phyloP scores from a whole-genome alignment of 352 stramenopile genomes.

The Pythium periplocum region DNA sequence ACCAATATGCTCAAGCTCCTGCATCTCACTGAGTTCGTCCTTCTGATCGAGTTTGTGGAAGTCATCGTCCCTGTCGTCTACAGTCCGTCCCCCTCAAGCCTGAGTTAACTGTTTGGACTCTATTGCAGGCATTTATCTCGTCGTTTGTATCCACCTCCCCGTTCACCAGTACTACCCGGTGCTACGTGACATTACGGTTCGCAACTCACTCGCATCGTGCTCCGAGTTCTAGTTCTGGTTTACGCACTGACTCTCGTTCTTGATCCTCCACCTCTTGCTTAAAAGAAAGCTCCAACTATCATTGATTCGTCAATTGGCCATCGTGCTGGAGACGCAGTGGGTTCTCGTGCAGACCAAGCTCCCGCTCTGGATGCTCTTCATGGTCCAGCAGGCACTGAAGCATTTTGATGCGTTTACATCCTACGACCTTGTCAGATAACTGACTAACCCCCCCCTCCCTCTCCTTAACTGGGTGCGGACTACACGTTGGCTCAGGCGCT shows the following conservation, averaged over 20 bases:
- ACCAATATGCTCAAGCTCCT: slow-evolving; percentile 6
- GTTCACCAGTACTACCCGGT: slow-evolving; percentile 19
- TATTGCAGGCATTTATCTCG: too few species aligned
- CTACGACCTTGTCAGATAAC: too few species aligned
- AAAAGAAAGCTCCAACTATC: slow-evolving; percentile 22
- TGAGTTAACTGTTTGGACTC: too few species aligned
- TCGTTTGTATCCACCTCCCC: too few species aligned
- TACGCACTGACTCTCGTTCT: slow-evolving; percentile 30
- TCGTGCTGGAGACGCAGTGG: slow-evolving; percentile 25
- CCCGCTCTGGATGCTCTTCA: slow-evolving; percentile 30
- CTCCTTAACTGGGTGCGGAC: too few species aligned
- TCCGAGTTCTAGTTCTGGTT: slow-evolving; percentile 20
- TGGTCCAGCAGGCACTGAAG: slow-evolving; percentile 22
- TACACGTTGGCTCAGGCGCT: too few species aligned
- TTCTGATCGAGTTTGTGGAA: slow-evolving; percentile 20
- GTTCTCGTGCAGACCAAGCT: slow-evolving; percentile 22
- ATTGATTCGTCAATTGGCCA: slow-evolving; percentile 22
- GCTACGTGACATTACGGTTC: slow-evolving; percentile 11
- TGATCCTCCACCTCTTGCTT: slow-evolving; percentile 21
- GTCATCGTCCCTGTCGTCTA: slow-evolving; percentile 23
- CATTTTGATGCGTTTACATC: slow-evolving; percentile 15
- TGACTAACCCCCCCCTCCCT: too few species aligned
- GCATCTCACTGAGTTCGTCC: slow-evolving; percentile 18
- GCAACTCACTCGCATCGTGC: slow-evolving; percentile 18
- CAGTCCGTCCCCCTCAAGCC: slow-evolving; percentile 3